Conservation (phyloP, 1,139 yeast species). For the Taphrina populina region DNA sequence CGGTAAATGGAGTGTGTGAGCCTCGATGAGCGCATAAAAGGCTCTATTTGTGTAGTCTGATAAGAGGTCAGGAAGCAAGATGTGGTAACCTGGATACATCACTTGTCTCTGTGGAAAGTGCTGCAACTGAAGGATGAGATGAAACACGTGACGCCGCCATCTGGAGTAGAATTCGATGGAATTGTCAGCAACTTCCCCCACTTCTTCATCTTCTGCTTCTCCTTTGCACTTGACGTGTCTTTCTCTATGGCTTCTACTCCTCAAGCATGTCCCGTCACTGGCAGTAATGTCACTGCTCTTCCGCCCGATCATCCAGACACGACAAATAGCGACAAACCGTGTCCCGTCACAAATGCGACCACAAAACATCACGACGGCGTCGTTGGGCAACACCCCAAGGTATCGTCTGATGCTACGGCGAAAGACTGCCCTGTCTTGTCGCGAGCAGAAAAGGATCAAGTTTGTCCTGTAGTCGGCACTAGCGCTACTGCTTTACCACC, state of each 20-base stretch:
- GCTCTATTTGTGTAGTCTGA: too few species aligned
- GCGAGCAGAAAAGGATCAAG: conserved; percentile 20
- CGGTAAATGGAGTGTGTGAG: background rate
- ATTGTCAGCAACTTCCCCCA: conserved; percentile 9
- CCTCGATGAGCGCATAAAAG: too few species aligned
- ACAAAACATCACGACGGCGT: conserved; percentile 22
- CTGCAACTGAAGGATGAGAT: too few species aligned
- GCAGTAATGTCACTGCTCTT: conserved; percentile 13
- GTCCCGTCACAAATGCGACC: conserved; percentile 31
- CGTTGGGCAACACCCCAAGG: conserved; percentile 19
- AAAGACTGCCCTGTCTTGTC: conserved; percentile 30
- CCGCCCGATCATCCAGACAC: conserved; percentile 29
- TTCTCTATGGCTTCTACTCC: conserved; percentile 3
- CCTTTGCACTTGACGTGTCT: background rate
- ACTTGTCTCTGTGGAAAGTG: too few species aligned
- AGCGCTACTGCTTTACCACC: conserved; percentile 23
- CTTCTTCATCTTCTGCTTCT: conserved; percentile 2
- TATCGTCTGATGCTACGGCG: conserved; percentile 13
- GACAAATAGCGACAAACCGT: conserved; percentile 12
- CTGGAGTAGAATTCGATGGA: too few species aligned
- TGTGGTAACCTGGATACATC: too few species aligned
- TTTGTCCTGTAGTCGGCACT: conserved; percentile 30
- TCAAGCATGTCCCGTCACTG: conserved; percentile 25
- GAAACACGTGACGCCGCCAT: too few species aligned
- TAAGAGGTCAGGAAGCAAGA: too few species aligned